Evolutionary conservation across 257 asterid genomes (phyloP).

Genomic region (Nicotiana sylvestris): DNA sequence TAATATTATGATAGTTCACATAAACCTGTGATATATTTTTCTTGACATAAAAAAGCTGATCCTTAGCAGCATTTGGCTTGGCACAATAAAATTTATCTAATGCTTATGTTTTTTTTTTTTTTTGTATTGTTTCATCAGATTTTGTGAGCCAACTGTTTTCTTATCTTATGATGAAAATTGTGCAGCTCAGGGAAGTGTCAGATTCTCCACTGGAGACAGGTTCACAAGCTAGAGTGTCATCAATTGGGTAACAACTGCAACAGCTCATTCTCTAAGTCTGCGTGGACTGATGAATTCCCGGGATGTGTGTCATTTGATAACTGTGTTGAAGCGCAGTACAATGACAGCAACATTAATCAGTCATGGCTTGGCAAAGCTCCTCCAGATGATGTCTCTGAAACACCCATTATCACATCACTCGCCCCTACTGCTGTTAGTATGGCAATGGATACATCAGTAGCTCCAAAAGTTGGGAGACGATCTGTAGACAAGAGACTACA

Average conservation of each 20-base stretch:
- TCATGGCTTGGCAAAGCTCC: slow-evolving; percentile 23
- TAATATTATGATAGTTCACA: not conserved
- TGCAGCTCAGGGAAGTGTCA: slow-evolving; percentile 89
- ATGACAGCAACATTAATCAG: slow-evolving; percentile 23
- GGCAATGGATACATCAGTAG: slow-evolving; percentile 22
- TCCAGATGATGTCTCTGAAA: slow-evolving; percentile 24
- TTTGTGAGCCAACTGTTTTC: not conserved
- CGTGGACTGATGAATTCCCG: slow-evolving; percentile 24
- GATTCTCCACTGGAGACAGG: slow-evolving; percentile 82
- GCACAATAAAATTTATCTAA: not conserved
- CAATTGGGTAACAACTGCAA: slow-evolving; percentile 42
- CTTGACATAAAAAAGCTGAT: not conserved
- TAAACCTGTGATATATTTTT: not conserved
- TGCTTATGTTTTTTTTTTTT: not conserved
- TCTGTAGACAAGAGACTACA: slow-evolving; percentile 27
- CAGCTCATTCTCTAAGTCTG: slow-evolving; percentile 28
- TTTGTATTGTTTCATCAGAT: not conserved
- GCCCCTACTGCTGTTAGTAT: slow-evolving; percentile 22
- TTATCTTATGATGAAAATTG: slow-evolving; percentile 12
- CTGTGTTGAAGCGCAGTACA: slow-evolving; percentile 16
- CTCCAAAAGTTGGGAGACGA: slow-evolving; percentile 30
- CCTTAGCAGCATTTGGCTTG: not conserved
- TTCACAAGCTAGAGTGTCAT: slow-evolving; percentile 82
- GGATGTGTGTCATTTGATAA: slow-evolving; percentile 30
- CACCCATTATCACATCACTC: slow-evolving; percentile 20